Evolutionary conservation across 352 stramenopile genomes (phyloP).

Genomic region (Thalassiosira exigua): DNA sequence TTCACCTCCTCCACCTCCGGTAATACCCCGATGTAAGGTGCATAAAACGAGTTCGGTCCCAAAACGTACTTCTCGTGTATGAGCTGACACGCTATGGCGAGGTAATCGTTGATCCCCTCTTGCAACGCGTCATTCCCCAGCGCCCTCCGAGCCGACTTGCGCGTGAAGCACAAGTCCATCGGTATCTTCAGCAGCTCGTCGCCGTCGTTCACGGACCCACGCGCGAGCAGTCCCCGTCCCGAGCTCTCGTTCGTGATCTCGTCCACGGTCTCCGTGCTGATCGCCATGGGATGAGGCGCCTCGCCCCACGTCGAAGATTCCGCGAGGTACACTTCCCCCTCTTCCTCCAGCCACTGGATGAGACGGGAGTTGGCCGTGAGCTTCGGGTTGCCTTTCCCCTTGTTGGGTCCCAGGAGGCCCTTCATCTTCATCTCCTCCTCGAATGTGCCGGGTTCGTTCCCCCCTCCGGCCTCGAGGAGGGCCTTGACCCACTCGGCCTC

Average conservation of each 20-base stretch:
- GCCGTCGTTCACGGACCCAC: slow-evolving; percentile 79
- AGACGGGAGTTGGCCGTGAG: slow-evolving; percentile 76
- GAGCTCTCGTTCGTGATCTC: slow-evolving; percentile 85
- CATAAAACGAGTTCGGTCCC: slow-evolving; percentile 79
- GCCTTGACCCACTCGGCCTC: slow-evolving; percentile 72
- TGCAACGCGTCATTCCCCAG: slow-evolving; percentile 74
- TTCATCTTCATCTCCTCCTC: slow-evolving; percentile 85
- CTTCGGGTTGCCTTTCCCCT: slow-evolving; percentile 62
- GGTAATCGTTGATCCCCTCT: slow-evolving; percentile 87
- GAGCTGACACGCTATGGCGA: slow-evolving; percentile 87
- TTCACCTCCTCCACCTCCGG: slow-evolving; percentile 85
- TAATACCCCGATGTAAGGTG: slow-evolving; percentile 86
- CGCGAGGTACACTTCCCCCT: slow-evolving; percentile 79
- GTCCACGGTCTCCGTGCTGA: slow-evolving; percentile 83
- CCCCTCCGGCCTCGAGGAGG: slow-evolving; percentile 73
- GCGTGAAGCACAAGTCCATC: slow-evolving; percentile 82
- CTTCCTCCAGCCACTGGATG: slow-evolving; percentile 74
- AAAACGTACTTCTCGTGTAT: slow-evolving; percentile 85
- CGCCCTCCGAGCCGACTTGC: slow-evolving; percentile 71
- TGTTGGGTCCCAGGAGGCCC: slow-evolving; percentile 63
- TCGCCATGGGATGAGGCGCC: slow-evolving; percentile 84
- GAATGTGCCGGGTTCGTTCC: slow-evolving; percentile 71
- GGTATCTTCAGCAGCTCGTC: slow-evolving; percentile 82
- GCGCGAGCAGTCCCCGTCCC: slow-evolving; percentile 78
- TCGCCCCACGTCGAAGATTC: slow-evolving; percentile 81